phyloP scores from a whole-genome alignment of 768 basidiomycete species.

The Melanogaster broomeanus region DNA sequence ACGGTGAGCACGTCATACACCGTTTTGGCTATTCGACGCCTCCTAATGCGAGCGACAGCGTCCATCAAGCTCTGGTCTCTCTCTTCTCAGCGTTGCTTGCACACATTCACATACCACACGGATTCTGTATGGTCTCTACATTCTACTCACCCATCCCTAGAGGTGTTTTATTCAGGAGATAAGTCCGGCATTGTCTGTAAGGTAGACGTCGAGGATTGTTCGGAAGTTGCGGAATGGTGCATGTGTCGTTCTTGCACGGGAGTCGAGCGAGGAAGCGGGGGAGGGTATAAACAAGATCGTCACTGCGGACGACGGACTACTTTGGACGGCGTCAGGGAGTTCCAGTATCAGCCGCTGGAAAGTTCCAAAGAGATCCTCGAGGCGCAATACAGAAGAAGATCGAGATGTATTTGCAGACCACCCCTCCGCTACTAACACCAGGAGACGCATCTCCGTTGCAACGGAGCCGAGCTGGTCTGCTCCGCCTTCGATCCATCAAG shows the following conservation, averaged over 20 bases:
- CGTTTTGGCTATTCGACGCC: slow-evolving; percentile 8
- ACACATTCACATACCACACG: slow-evolving; percentile 95
- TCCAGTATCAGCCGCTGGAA: slow-evolving; percentile 85
- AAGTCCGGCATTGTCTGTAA: slow-evolving; percentile 86
- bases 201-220: slow-evolving; percentile 85
- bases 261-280: slow-evolving; percentile 42
- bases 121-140: slow-evolving; percentile 94
- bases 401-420: slow-evolving; percentile 14
- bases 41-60: slow-evolving; percentile 36
- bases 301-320: slow-evolving; percentile 76
- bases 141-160: slow-evolving; percentile 84
- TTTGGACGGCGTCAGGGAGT: slow-evolving; percentile 89
- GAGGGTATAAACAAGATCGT: slow-evolving; percentile 85
- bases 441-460: slow-evolving; percentile 10
- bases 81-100: slow-evolving; percentile 82
- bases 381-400: slow-evolving; percentile 13
- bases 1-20: slow-evolving; percentile 41
- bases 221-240: slow-evolving; percentile 86
- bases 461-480: slow-evolving; percentile 18
- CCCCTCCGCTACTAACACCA: slow-evolving; percentile 1
- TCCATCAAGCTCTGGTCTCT: slow-evolving; percentile 97
- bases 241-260: slow-evolving; percentile 81
- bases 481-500: slow-evolving; percentile 15
- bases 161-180: slow-evolving; percentile 94
- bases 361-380: slow-evolving; percentile 49